Conservation (phyloP, 306 rosid species). For the Quercus rubra region DNA sequence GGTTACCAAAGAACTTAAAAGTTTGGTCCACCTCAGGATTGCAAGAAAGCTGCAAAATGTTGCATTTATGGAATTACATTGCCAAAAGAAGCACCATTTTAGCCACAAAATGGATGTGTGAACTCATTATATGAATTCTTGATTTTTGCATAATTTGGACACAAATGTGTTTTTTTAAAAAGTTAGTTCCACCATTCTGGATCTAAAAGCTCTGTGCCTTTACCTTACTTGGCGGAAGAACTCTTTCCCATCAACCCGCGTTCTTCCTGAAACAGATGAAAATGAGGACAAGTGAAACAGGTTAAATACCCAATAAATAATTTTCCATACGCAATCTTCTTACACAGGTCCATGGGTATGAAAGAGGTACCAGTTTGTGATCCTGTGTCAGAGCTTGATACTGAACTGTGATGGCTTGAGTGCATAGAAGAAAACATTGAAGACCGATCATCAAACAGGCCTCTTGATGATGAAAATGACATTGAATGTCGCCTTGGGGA, state of each 20-base stretch:
- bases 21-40: not conserved
- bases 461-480: constrained; percentile 69
- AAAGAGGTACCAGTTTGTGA: constrained; percentile 56
- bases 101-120: not conserved
- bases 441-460: constrained; percentile 60
- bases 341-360: not conserved
- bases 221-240: constrained; percentile 99
- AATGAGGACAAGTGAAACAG: not conserved
- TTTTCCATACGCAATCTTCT: constrained; percentile 9
- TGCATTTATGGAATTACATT: not conserved
- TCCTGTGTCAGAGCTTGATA: constrained; percentile 46
- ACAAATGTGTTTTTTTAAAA: not conserved
- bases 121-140: not conserved
- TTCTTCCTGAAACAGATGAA: constrained; percentile 51
- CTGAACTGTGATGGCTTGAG: constrained; percentile 37
- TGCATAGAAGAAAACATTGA: constrained; percentile 39
- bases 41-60: not conserved
- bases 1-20: not conserved
- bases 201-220: constrained; percentile 11
- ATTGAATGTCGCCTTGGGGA: constrained; percentile 79
- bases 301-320: not conserved
- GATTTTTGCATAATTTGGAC: not conserved
- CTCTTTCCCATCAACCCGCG: constrained; percentile 90
- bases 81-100: not conserved
- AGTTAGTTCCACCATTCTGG: not conserved